Percentiles rank a stretch among this genome's conserved stretches.
phyloP scores from a whole-genome alignment of 2,329 filamentous ascomycete species.

The Hawksworthiomyces lignivorus region DNA sequence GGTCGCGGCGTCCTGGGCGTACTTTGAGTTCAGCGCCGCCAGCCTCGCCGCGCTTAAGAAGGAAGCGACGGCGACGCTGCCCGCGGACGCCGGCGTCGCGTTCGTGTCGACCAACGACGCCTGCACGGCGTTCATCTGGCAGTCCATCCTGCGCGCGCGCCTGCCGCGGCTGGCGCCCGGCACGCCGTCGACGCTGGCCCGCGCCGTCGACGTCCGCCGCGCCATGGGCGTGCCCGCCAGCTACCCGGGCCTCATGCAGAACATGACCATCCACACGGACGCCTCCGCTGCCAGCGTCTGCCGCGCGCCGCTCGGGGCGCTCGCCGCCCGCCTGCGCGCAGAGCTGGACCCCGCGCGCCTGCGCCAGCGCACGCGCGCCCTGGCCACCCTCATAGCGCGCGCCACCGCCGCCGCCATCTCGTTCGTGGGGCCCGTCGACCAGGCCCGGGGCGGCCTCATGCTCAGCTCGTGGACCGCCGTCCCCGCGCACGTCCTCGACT shows the following conservation, averaged over 20 bases:
- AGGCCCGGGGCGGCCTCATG: slow-evolving; percentile 35
- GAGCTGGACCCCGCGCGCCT: slow-evolving; percentile 33
- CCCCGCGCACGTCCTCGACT: slow-evolving; percentile 37
- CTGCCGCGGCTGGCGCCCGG: slow-evolving; percentile 22
- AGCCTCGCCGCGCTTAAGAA: slow-evolving; percentile 9
- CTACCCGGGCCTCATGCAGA: slow-evolving; percentile 42
- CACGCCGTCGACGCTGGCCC: slow-evolving; percentile 28
- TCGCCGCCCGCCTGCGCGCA: slow-evolving; percentile 32
- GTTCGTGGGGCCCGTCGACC: slow-evolving; percentile 28
- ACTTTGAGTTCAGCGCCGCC: slow-evolving; percentile 8
- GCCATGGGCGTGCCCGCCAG: slow-evolving; percentile 31
- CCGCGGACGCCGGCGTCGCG: not conserved
- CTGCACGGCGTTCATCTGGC: slow-evolving; percentile 44
- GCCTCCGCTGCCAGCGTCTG: slow-evolving; percentile 20
- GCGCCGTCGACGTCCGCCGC: slow-evolving; percentile 40
- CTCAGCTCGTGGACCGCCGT: slow-evolving; percentile 48
- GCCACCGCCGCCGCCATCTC: slow-evolving; percentile 28
- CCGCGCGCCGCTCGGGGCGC: slow-evolving; percentile 11
- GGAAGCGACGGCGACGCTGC: not conserved
- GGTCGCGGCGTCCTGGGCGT: slow-evolving; percentile 7
- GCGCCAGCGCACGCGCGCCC: slow-evolving; percentile 23
- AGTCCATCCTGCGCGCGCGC: slow-evolving; percentile 34
- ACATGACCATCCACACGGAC: slow-evolving; percentile 35
- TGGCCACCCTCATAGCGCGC: slow-evolving; percentile 1
- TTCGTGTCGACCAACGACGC: slow-evolving; percentile 43